Evolutionary conservation across 495 filamentous ascomycete species (phyloP).

Genomic region (Aspergillus biplanus): DNA sequence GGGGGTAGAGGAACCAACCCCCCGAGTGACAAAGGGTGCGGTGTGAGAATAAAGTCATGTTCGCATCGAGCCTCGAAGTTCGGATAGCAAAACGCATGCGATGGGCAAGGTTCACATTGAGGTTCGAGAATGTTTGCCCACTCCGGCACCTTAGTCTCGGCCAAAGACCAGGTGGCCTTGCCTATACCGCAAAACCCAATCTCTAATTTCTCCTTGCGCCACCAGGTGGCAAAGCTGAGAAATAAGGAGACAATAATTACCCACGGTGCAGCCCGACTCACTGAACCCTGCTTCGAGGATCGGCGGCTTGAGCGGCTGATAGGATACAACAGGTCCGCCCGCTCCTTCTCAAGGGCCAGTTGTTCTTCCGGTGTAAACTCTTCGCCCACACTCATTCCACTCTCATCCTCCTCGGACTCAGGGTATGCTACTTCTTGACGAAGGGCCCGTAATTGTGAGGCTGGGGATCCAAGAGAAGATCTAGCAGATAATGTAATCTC

Average conservation of each 20-base stretch:
- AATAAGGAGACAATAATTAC: conserved; percentile 68
- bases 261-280: conserved; percentile 60
- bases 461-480: conserved; percentile 54
- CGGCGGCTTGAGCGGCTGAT: conserved; percentile 38
- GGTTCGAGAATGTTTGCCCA: conserved; percentile 73
- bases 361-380: conserved; percentile 94
- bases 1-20: conserved; percentile 85
- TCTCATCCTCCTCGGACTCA: conserved; percentile 48
- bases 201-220: conserved; percentile 89
- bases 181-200: conserved; percentile 95
- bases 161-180: conserved; percentile 57
- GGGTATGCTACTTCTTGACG: conserved; percentile 42
- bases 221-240: conserved; percentile 76
- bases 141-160: conserved; percentile 62
- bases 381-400: conserved; percentile 67
- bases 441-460: conserved; percentile 32
- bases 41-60: conserved; percentile 80
- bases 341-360: conserved; percentile 70
- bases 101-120: conserved; percentile 87
- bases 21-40: conserved; percentile 80
- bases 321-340: conserved; percentile 38
- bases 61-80: conserved; percentile 80
- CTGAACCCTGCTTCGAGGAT: conserved; percentile 37
- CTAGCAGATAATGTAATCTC: conserved; percentile 39
- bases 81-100: conserved; percentile 85